Conservation (phyloP, 164 flowering plant genomes). For the Cinnamomum micranthum region DNA sequence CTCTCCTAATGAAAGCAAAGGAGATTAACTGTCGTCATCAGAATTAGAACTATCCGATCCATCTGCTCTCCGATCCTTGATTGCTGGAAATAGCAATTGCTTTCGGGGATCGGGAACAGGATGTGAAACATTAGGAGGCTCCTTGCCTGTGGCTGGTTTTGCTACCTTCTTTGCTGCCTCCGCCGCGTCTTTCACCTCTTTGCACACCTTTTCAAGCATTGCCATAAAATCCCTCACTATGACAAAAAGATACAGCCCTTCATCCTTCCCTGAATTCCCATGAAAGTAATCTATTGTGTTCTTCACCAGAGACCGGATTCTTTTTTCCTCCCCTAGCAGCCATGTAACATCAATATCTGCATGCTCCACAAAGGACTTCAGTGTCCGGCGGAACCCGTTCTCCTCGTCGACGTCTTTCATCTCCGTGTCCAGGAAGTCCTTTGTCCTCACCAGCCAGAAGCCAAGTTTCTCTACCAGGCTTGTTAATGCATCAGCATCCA, state of each 20-base stretch:
- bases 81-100: slow-evolving; percentile 53
- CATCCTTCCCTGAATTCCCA: slow-evolving; percentile 77
- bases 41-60: slow-evolving; percentile 32
- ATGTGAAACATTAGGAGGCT: slow-evolving; percentile 19
- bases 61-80: slow-evolving; percentile 33
- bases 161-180: slow-evolving; percentile 26
- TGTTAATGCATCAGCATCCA: slow-evolving; percentile 65
- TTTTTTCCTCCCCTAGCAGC: slow-evolving; percentile 71
- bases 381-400: slow-evolving; percentile 41
- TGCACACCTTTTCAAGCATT: slow-evolving; percentile 70
- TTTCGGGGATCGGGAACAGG: slow-evolving; percentile 32
- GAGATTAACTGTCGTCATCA: slow-evolving; percentile 34
- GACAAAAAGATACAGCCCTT: slow-evolving; percentile 70
- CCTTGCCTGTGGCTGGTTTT: slow-evolving; percentile 28
- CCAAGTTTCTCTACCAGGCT: slow-evolving; percentile 52
- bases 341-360: slow-evolving; percentile 56
- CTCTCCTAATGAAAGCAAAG: slow-evolving; percentile 2
- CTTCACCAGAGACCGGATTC: slow-evolving; percentile 66
- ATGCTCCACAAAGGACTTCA: slow-evolving; percentile 56
- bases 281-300: slow-evolving; percentile 86
- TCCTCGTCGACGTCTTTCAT: slow-evolving; percentile 41
- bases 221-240: slow-evolving; percentile 77
- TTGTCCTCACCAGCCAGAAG: slow-evolving; percentile 30
- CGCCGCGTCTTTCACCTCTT: slow-evolving; percentile 47
- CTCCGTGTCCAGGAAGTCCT: slow-evolving; percentile 49